phyloP scores from a whole-genome alignment of 2,329 filamentous ascomycete genomes.

The Fusarium staphyleae region DNA sequence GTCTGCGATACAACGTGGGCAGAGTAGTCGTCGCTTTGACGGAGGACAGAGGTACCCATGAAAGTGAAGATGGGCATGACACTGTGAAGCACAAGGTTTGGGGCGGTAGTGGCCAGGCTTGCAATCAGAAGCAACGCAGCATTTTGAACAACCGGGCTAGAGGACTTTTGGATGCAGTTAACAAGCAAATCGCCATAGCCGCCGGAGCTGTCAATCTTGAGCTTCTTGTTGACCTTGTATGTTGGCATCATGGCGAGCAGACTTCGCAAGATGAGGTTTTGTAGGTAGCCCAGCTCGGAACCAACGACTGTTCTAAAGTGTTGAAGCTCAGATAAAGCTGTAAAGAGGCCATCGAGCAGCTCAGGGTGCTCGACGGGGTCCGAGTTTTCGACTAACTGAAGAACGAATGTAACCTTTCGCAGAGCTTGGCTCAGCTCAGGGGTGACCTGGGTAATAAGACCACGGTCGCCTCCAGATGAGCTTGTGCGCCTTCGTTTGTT shows the following conservation, averaged over 20 bases:
- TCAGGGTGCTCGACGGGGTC: conserved; percentile 77
- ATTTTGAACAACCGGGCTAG: conserved; percentile 93
- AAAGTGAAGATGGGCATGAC: conserved; percentile 99
- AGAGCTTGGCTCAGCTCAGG: conserved; percentile 72
- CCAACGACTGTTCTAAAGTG: conserved; percentile 81
- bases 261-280: conserved; percentile 83
- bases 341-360: conserved; percentile 81
- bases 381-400: conserved; percentile 87
- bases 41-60: conserved; percentile 89
- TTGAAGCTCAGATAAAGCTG: conserved; percentile 84
- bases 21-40: conserved; percentile 95
- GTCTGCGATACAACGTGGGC: conserved; percentile 96
- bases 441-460: conserved; percentile 66
- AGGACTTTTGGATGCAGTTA: conserved; percentile 90
- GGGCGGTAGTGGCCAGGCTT: conserved; percentile 83
- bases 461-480: conserved; percentile 69
- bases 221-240: conserved; percentile 66
- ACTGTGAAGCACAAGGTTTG: conserved; percentile 91
- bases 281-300: conserved; percentile 88
- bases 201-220: conserved; percentile 77
- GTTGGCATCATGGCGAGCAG: conserved; percentile 84
- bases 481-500: conserved; percentile 83
- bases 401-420: conserved; percentile 80
- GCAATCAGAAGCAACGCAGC: conserved; percentile 88
- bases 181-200: conserved; percentile 91